Evolutionary conservation across 1,139 yeast species (phyloP).

Genomic region (Taphrina betulina): DNA sequence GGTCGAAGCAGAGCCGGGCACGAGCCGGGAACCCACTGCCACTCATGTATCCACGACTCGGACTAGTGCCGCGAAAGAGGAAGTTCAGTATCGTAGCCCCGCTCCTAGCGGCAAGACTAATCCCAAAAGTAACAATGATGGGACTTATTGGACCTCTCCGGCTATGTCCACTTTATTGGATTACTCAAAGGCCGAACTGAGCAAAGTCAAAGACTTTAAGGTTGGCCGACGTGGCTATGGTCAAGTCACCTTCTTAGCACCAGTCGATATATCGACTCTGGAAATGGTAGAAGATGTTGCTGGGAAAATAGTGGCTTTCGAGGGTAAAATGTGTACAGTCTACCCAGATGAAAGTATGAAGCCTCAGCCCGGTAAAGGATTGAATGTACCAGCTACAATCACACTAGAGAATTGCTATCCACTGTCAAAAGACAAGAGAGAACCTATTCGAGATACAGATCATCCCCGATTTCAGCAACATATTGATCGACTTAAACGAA

Average conservation of each 20-base stretch:
- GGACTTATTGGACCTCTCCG: slow-evolving; percentile 84
- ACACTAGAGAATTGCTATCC: slow-evolving; percentile 80
- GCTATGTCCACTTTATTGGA: slow-evolving; percentile 60
- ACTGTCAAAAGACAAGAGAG: slow-evolving; percentile 64
- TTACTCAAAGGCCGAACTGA: slow-evolving; percentile 62
- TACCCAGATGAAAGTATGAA: slow-evolving; percentile 68
- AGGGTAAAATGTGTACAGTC: slow-evolving; percentile 60
- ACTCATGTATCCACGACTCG: neutral
- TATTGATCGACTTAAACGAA: slow-evolving; percentile 61
- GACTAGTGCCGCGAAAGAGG: neutral
- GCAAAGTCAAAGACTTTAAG: slow-evolving; percentile 61
- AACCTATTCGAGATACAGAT: slow-evolving; percentile 74
- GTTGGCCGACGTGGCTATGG: slow-evolving; percentile 85
- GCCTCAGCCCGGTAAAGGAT: slow-evolving; percentile 77
- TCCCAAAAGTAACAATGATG: slow-evolving; percentile 42
- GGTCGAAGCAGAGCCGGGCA: neutral
- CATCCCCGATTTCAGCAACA: slow-evolving; percentile 71
- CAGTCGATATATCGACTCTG: slow-evolving; percentile 76
- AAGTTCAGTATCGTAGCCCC: neutral
- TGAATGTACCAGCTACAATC: slow-evolving; percentile 72
- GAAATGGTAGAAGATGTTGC: slow-evolving; percentile 61
- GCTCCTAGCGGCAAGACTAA: slow-evolving; percentile 1
- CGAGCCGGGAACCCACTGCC: neutral
- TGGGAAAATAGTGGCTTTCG: slow-evolving; percentile 64
- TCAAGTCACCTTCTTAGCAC: slow-evolving; percentile 66